Evolutionary conservation across 371 early-diverging fungal genomes (phyloP).

Genomic region (Spraguea lophii): DNA sequence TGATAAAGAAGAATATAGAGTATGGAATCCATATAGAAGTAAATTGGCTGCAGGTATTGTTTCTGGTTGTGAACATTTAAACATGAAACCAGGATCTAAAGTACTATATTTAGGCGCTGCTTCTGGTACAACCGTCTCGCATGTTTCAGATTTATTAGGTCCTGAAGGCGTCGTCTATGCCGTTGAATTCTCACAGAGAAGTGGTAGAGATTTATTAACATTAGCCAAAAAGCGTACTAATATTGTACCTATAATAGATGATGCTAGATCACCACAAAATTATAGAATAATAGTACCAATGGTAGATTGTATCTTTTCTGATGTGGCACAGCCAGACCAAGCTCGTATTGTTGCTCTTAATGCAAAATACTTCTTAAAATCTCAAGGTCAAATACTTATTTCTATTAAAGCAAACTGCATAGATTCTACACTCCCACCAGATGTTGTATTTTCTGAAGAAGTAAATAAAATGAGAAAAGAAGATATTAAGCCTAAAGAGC

Average conservation of each 20-base stretch:
- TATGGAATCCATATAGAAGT: conserved; percentile 99
- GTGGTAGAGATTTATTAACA: conserved; percentile 96
- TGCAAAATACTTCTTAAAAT: conserved; percentile 91
- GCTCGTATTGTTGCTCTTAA: conserved; percentile 95
- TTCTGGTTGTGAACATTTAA: conserved; percentile 89
- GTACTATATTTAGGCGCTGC: conserved; percentile 97
- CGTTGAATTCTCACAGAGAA: conserved; percentile 97
- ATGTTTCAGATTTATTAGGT: conserved; percentile 97
- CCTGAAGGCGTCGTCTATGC: conserved; percentile 73
- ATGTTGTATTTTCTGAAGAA: conserved; percentile 93
- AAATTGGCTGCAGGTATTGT: conserved; percentile 96
- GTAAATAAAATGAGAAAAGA: conserved; percentile 91
- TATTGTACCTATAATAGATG: conserved; percentile 98
- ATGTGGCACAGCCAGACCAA: conserved; percentile 99
- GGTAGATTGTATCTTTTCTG: conserved; percentile 97
- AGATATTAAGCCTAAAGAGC: conserved; percentile 93
- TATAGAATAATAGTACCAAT: conserved; percentile 98
- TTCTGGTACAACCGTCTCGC: conserved; percentile 94
- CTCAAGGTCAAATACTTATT: conserved; percentile 85
- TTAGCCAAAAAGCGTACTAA: conserved; percentile 99
- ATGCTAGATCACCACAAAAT: conserved; percentile 96
- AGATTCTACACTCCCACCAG: conserved; percentile 89
- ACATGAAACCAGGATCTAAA: conserved; percentile 84
- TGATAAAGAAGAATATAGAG: conserved; percentile 90
- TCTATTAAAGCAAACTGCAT: conserved; percentile 99